Base-by-base conservation (phyloP, 257 asterid genomes). In the Capsicum rhomboideum region DNA sequence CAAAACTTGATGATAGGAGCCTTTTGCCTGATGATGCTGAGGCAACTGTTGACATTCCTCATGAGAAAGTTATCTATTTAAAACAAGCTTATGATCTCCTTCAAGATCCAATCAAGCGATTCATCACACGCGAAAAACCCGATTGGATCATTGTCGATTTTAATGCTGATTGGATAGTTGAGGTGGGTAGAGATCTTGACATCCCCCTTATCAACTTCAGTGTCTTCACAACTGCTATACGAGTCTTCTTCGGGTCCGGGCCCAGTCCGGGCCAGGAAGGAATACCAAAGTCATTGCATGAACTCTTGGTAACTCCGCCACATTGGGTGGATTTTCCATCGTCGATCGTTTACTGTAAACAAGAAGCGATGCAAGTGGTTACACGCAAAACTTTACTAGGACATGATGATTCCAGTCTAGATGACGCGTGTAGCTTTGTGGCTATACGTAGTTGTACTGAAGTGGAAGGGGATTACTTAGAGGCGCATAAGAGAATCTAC, bases 11-110 rank as follows among this genome's bases (percentile, higher is more conserved):
- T 18, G 72, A 84, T 4, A 8, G 28, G 29, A 29, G 28, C 40
- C 84, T 59, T 67, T 80, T 88, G 12, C 89, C 89, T 2, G 66
- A 68, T 0, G 54, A 40, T 10, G 87, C 89, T 8, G 87, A 84
- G 23, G 89, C 90, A 74, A 88, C 86, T 1, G 11, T 83, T 4
- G 90, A 88, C 82, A 69, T 80, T 37, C 67, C 77, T 23, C 49
- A 9, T 6, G 87, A 84, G 2, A 61, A 72, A 75, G 61, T 81
- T 17, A 56, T 37, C 16, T 63, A 81, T 1, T 81, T 81, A 16
- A 42, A 59, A 26, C 18, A 17, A 10, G 77, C 84, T 56, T 56
- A 2, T 2, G 6, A 56, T 40, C 75, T 59, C n/a, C 77, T 80
- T 56, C 82, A 64, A 53, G 18, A 64, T 9, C 84, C 85, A n/a